A percentile compares a stretch with the other conserved stretches of the same genome.
Conservation (phyloP, 805 yeast genomes). For the Candida lessepsii region DNA sequence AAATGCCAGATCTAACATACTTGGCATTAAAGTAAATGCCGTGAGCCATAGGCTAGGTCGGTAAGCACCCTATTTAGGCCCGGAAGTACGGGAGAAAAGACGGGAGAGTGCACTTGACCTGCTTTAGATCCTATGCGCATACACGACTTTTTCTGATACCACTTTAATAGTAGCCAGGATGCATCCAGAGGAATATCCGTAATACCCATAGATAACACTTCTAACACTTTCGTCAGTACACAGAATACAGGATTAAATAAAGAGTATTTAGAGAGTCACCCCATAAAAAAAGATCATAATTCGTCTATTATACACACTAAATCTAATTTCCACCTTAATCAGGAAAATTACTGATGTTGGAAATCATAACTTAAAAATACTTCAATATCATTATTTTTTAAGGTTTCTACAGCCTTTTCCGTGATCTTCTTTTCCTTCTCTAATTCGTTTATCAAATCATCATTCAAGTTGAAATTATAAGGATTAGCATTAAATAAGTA, state of each 20-base stretch:
- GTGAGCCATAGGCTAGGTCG: too few relatives aligned
- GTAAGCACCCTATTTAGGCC: too few relatives aligned
- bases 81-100: too few relatives aligned
- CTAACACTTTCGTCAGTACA: too few relatives aligned
- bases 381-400: conserved; percentile 14
- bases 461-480: conserved; percentile 53
- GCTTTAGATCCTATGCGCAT: too few relatives aligned
- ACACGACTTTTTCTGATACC: too few relatives aligned
- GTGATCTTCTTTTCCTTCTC: conserved; percentile 36
- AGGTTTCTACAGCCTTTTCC: conserved; percentile 26
- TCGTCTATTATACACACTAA: conserved; percentile 3
- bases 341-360: conserved; percentile 5
- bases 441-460: conserved; percentile 42
- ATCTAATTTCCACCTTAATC: too few relatives aligned
- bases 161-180: too few relatives aligned
- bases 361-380: conserved; percentile 15
- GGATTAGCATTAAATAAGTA: conserved; percentile 57
- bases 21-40: conserved; percentile 3
- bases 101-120: not conserved
- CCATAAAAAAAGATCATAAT: not conserved
- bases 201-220: too few relatives aligned
- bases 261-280: not conserved
- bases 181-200: too few relatives aligned
- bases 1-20: too few relatives aligned
- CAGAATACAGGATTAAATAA: not conserved